phyloP scores from a whole-genome alignment of 139 green algal genomes.

The Parachlorella kessleri region DNA sequence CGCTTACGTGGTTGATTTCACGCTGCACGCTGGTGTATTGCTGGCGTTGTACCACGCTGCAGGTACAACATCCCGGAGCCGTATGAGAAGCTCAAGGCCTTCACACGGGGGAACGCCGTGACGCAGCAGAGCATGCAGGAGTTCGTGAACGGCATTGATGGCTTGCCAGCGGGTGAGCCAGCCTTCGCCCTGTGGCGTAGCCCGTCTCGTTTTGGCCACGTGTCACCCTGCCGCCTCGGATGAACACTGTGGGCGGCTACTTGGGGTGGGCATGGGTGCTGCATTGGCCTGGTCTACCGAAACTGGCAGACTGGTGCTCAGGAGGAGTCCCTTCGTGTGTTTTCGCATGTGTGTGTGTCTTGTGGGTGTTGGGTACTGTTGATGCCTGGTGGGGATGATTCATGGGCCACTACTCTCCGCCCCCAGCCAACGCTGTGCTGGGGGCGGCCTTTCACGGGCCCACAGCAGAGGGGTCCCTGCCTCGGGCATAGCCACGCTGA shows the following conservation, averaged over 20 bases:
- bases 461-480: background rate
- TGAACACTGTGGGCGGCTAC: no score
- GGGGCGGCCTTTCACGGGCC: background rate
- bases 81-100: constrained; percentile 99
- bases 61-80: constrained; percentile 92
- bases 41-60: background rate
- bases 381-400: background rate
- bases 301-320: background rate
- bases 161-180: constrained; percentile 57
- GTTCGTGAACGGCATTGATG: constrained; percentile 88
- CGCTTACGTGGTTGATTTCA: no score
- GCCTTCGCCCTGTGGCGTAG: background rate
- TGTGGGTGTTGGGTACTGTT: background rate
- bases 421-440: background rate
- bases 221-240: no score
- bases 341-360: background rate
- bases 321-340: background rate
- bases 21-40: background rate
- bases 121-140: constrained; percentile 68
- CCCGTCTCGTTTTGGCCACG: no score
- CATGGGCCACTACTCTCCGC: background rate
- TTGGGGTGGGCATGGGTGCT: background rate
- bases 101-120: constrained; percentile 89
- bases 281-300: background rate
- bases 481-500: background rate